Conservation (phyloP, 768 basidiomycete species). For the Leccinum sublutescens region DNA sequence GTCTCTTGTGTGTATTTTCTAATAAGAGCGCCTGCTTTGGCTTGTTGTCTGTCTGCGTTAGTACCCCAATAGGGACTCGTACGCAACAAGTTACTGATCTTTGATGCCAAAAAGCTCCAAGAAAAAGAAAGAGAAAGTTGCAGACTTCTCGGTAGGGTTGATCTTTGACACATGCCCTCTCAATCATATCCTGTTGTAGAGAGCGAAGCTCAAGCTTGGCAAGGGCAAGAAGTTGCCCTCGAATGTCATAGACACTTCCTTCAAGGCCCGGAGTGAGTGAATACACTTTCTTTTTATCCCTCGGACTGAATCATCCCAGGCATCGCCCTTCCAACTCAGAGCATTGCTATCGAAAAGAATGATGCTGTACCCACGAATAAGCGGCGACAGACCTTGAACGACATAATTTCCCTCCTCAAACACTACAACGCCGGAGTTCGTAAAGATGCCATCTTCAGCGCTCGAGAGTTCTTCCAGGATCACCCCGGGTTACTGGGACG, state of each 20-base stretch:
- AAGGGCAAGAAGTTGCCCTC: conserved; percentile 82
- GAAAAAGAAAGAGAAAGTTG: conserved; percentile 83
- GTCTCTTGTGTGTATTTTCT: background rate
- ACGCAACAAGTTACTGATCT: background rate
- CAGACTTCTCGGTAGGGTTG: conserved; percentile 69
- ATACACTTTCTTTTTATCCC: background rate
- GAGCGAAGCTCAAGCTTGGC: conserved; percentile 95
- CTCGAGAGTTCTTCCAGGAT: conserved; percentile 67
- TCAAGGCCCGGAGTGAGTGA: conserved; percentile 85
- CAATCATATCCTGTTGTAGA: conserved; percentile 45
- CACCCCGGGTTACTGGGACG: conserved; percentile 55
- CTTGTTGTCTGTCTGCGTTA: background rate
- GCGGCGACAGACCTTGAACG: conserved; percentile 70
- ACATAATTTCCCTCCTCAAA: conserved; percentile 74
- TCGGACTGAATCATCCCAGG: conserved; percentile 38
- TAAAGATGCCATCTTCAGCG: conserved; percentile 73
- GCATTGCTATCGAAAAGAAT: conserved; percentile 60
- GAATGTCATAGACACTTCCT: conserved; percentile 94
- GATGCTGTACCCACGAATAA: conserved; percentile 65
- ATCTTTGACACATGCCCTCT: background rate
- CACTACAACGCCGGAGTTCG: conserved; percentile 81
- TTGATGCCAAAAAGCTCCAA: conserved; percentile 83
- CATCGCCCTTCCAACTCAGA: conserved; percentile 86
- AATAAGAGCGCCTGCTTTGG: background rate
- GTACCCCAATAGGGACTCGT: conserved; percentile 12